Evolutionary conservation across 768 basidiomycete species (phyloP).

Genomic region (Thelephora aurantiotincta): DNA sequence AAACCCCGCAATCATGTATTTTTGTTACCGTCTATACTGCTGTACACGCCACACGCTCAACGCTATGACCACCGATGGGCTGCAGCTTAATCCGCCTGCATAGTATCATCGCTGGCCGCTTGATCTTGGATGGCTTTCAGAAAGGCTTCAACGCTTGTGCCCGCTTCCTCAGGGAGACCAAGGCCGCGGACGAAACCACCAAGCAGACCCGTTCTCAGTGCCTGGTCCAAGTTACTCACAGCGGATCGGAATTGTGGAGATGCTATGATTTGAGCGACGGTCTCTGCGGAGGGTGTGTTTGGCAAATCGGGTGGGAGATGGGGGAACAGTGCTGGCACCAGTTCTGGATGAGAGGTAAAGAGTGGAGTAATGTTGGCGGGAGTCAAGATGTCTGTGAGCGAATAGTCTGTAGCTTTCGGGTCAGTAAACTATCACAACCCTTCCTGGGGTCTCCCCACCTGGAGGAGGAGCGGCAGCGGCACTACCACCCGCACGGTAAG

Average conservation of each 20-base stretch:
- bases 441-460: background rate
- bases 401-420: constrained; percentile 29
- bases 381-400: constrained; percentile 66
- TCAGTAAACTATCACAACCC: background rate
- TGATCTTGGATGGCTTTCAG: constrained; percentile 70
- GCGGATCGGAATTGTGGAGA: constrained; percentile 77
- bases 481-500: background rate
- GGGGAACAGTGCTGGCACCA: constrained; percentile 61
- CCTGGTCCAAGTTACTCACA: constrained; percentile 72
- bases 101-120: constrained; percentile 44
- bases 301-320: constrained; percentile 73
- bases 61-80: background rate
- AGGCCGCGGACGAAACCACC: constrained; percentile 62
- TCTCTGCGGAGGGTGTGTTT: constrained; percentile 51
- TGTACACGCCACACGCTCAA: background rate
- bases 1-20: background rate
- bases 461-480: background rate
- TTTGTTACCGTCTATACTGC: constrained; percentile 3
- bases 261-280: constrained; percentile 59
- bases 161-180: constrained; percentile 78
- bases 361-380: constrained; percentile 59
- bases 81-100: constrained; percentile 63
- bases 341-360: constrained; percentile 52
- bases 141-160: constrained; percentile 64
- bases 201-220: constrained; percentile 67